Base-by-base conservation (phyloP, 2,329 filamentous ascomycete species). In the Fusarium globosum region DNA sequence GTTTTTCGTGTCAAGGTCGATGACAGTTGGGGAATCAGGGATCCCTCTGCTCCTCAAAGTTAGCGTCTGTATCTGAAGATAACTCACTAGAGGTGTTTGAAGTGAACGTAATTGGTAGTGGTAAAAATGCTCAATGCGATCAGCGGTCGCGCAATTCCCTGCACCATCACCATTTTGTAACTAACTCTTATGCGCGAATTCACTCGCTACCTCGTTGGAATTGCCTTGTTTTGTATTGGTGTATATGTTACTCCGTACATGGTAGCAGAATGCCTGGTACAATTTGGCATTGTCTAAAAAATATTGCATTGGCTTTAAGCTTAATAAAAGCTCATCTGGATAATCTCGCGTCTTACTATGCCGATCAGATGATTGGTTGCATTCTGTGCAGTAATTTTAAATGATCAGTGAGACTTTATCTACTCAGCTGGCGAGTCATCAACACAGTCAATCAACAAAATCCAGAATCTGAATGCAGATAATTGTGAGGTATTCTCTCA, bases 401-500 rank as follows among this genome's bases (percentile, higher is more conserved):
- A 49, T 6, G 2, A 49, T n/a, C 8, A n/a, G 12, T 4, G 3
- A 16, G 23, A 20, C 33, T 35, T 51, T 7, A 4, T 16, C 20
- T 20, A 51, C 21, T 23, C 8, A 23, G 12, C 16, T 18, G 15
- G 21, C 11, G 5, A 13, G 21, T 51, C 16, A 23, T 35, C 3
- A 33, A 35, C 4, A 11, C 6, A 9, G 16, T 35, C 3, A 20
- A 10, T 35, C 5, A 12, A 21, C 8, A 20, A 20, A 2, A 20
- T 16, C 2, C 1, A 23, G 12, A 14, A 11, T 23, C 4, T 14
- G 0, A 35, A 35, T 8, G 4, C 2, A 51, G 2, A 20, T 11
- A 8, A 23, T 35, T 18, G 4, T 4, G 10, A 6, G 28, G 10
- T 4, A 7, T 35, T 16, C 35, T 13, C 9, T 14, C 6, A 46